Evolutionary conservation across 1,284 basidiomycete genomes (phyloP).

Genomic region (Phylloporus gajari): DNA sequence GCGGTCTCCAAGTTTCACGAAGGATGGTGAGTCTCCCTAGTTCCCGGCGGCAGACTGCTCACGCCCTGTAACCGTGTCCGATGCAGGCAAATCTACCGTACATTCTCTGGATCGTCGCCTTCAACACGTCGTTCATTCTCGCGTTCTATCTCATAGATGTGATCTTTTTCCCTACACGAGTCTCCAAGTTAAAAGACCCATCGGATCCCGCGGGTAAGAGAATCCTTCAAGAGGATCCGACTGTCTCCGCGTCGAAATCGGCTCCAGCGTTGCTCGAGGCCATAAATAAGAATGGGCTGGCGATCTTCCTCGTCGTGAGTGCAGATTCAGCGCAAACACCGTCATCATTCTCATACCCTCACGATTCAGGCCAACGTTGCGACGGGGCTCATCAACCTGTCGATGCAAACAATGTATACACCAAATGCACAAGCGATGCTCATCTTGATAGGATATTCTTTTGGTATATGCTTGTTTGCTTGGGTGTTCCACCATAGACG

Average conservation of each 20-base stretch:
- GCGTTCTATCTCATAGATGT: constrained; percentile 85
- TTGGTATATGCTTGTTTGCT: constrained; percentile 66
- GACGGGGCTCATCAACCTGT: constrained; percentile 88
- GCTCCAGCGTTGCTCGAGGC: constrained; percentile 78
- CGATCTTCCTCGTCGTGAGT: constrained; percentile 86
- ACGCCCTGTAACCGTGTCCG: background rate
- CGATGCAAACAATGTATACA: constrained; percentile 85
- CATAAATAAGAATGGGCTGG: constrained; percentile 84
- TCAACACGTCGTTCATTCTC: constrained; percentile 88
- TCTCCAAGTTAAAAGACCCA: constrained; percentile 43
- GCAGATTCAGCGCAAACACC: constrained; percentile 52
- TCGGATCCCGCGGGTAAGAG: constrained; percentile 44
- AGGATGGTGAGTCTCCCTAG: constrained; percentile 67
- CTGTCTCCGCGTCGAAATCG: constrained; percentile 23
- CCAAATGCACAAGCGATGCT: constrained; percentile 66
- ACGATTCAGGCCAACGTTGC: constrained; percentile 79
- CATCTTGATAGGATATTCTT: constrained; percentile 74
- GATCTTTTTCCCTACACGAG: constrained; percentile 65
- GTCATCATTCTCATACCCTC: background rate
- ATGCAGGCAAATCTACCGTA: constrained; percentile 88
- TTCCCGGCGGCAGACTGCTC: background rate
- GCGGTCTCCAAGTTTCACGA: constrained; percentile 71
- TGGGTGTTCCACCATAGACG: constrained; percentile 55
- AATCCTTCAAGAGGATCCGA: constrained; percentile 42
- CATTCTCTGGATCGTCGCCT: constrained; percentile 89